Evolutionary conservation across 2,329 filamentous ascomycete species (phyloP).

Genomic region (Phyllosticta citribraziliensis): DNA sequence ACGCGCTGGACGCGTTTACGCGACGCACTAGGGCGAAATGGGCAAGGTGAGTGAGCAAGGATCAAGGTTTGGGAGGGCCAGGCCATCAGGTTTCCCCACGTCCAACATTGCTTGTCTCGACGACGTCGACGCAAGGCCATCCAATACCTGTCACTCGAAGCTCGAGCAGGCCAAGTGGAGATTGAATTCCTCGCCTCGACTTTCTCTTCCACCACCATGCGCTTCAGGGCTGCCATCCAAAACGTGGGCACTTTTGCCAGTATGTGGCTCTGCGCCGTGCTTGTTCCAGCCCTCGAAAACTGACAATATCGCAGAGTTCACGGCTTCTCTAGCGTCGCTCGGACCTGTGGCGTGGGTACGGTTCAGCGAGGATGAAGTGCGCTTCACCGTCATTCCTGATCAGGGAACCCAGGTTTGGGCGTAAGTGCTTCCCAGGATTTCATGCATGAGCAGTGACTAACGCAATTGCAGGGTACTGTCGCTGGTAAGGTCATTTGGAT

Average conservation of each 20-base stretch:
- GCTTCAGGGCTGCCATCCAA: constrained; percentile 44
- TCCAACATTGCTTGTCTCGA: neutral
- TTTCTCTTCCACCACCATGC: constrained; percentile 28
- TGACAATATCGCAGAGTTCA: constrained; percentile 40
- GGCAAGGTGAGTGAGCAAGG: neutral
- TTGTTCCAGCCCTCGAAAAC: neutral
- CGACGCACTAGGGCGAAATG: neutral
- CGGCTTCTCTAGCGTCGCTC: constrained; percentile 51
- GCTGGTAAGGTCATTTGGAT: constrained; percentile 24
- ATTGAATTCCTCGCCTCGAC: neutral
- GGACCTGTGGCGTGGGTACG: constrained; percentile 87
- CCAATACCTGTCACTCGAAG: neutral
- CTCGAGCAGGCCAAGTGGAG: neutral
- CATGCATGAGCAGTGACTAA: constrained; percentile 13
- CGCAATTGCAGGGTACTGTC: constrained; percentile 27
- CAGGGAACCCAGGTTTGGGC: constrained; percentile 95
- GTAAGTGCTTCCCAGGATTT: constrained; percentile 40
- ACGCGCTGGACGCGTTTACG: constrained; percentile 2
- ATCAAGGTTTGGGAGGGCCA: neutral
- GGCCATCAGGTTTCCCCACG: neutral
- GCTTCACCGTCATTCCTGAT: constrained; percentile 93
- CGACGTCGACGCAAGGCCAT: neutral
- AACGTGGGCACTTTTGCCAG: constrained; percentile 45
- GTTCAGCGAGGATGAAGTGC: constrained; percentile 74
- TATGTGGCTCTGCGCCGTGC: constrained; percentile 23